phyloP scores from a whole-genome alignment of 2,329 filamentous ascomycete species.

The Teratosphaeria epicoccoides region DNA sequence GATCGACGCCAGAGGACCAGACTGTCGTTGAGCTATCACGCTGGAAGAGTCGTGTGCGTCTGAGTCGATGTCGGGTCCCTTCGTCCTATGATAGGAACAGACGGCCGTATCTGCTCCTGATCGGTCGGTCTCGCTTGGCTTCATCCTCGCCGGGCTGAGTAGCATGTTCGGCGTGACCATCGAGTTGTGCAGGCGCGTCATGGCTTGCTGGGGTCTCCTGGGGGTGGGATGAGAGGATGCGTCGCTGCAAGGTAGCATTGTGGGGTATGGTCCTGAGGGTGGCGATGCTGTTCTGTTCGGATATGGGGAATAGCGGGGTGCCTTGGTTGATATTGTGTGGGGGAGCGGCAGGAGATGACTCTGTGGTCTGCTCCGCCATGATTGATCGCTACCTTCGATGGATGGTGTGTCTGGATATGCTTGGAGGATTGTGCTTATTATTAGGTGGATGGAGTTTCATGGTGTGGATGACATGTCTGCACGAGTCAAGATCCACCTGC shows the following conservation, averaged over 20 bases:
- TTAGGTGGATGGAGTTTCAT: no score
- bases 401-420: no score
- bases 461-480: no score
- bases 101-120: background rate
- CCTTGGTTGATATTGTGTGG: conserved; percentile 4
- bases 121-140: background rate
- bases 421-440: no score
- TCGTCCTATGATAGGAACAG: conserved; percentile 18
- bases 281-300: conserved; percentile 32
- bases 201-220: background rate
- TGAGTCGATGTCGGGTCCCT: conserved; percentile 4
- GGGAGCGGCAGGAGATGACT: background rate
- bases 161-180: background rate
- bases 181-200: background rate
- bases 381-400: background rate
- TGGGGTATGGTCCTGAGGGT: conserved; percentile 29
- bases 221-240: conserved; percentile 11
- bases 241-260: conserved; percentile 12
- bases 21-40: background rate
- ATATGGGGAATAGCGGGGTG: conserved; percentile 33
- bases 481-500: no score
- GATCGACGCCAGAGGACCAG: background rate
- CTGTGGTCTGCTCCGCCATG: background rate
- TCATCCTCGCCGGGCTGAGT: background rate
- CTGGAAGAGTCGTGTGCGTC: conserved; percentile 2